Base-by-base conservation (phyloP, 2,329 filamentous ascomycete genomes). In the Penicillium sp. region DNA sequence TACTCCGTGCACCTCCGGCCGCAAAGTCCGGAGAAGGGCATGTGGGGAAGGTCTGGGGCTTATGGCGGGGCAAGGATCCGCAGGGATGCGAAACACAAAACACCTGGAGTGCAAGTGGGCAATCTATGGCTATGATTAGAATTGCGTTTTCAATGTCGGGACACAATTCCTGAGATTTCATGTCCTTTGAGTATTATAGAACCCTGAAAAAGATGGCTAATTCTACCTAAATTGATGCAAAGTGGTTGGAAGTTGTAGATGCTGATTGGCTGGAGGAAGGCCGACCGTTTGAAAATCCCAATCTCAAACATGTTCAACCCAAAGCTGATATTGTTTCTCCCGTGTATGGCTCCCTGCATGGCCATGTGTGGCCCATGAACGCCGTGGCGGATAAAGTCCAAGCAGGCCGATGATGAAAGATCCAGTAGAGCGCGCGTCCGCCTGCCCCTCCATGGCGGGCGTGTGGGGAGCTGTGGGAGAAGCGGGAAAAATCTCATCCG, bases 401-500 rank as follows among this genome's bases (percentile, higher is more conserved):
- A 58, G 44, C 37, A 59, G 60, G 56, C 3, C 11, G 3, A 37
- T 27, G 44, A 50, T 57, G 47, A 33, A 44, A 39, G 27, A n/a
- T n/a, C 41, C 35, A 52, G 33, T 37, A 44, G 22, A 44, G 33
- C 29, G 37, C 22, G 37, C n/a, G 9, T 26, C 35, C 26, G 52
- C 19, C 21, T 13, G 29, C 50, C 50, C 27, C 39, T 27, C 50
- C 27, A 45, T 24, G 22, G 39, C 26, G 19, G 50, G 10, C 14
- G 39, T 67, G 65, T 63, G 63, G 62, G 56, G 61, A 65, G 51
- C 33, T 63, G 65, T 66, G 64, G 65, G 63, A 64, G 57, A 56
- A 47, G 59, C 62, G 64, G 64, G 43, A 66, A 66, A 66, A 58
- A 56, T 58, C 59, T 67, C 60, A 56, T 47, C 64, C 64, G 64